Conservation (phyloP, 352 stramenopile genomes). For the Chrysophaeum taylorii region DNA sequence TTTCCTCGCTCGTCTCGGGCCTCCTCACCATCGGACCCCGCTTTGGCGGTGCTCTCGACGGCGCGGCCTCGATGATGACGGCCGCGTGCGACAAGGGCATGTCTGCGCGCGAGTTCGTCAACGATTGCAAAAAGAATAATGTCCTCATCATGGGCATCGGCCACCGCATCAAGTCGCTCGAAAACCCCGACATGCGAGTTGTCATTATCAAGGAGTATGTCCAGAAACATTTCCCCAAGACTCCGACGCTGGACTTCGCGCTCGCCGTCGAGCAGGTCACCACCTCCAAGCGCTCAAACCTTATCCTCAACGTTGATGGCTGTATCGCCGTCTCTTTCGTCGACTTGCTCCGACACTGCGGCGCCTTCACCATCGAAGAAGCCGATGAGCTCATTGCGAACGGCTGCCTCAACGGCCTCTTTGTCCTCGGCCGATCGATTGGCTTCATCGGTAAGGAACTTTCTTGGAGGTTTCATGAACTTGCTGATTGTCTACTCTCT, state of each 20-base stretch:
- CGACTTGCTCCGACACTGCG: conserved; percentile 73
- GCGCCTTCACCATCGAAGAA: conserved; percentile 43
- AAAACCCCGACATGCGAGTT: conserved; percentile 89
- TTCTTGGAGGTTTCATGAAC: conserved; percentile 50
- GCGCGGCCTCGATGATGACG: conserved; percentile 80
- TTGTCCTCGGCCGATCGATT: conserved; percentile 53
- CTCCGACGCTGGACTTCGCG: conserved; percentile 84
- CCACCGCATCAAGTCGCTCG: conserved; percentile 85
- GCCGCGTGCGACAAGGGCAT: conserved; percentile 72
- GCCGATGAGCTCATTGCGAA: conserved; percentile 85
- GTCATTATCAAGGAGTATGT: conserved; percentile 91
- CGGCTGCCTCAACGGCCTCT: conserved; percentile 87
- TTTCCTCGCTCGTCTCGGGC: conserved; percentile 87
- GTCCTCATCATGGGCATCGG: conserved; percentile 94
- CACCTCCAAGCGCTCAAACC: conserved; percentile 88
- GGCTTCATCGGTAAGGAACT: conserved; percentile 38
- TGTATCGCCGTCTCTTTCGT: conserved; percentile 93
- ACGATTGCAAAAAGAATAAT: conserved; percentile 82
- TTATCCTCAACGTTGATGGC: conserved; percentile 95
- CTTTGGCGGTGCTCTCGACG: conserved; percentile 88
- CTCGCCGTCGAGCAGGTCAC: conserved; percentile 88
- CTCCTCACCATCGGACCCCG: conserved; percentile 87
- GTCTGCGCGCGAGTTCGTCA: conserved; percentile 75
- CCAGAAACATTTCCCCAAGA: conserved; percentile 79
- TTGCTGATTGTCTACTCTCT: conserved; percentile 74